phyloP scores from a whole-genome alignment of 2,329 filamentous ascomycete genomes.

The Aureobasidium sp. region DNA sequence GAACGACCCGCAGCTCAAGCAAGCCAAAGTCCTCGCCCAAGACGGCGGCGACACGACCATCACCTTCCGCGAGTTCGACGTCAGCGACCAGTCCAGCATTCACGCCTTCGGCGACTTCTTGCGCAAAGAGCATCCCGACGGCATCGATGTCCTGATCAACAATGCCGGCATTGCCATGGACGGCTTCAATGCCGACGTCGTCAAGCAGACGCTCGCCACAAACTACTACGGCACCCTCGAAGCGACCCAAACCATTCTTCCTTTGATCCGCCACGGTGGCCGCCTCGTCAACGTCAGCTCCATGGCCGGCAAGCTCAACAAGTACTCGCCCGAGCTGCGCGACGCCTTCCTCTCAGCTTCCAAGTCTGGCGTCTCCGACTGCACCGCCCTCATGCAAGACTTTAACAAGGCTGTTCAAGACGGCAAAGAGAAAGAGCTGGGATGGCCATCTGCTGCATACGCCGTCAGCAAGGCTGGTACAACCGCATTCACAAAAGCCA shows the following conservation, averaged over 20 bases:
- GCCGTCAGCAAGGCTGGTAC: constrained; percentile 35
- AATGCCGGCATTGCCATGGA: constrained; percentile 46
- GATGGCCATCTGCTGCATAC: constrained; percentile 47
- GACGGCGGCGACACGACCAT: constrained; percentile 42
- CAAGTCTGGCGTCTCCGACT: constrained; percentile 35
- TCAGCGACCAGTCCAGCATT: constrained; percentile 41
- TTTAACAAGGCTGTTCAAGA: constrained; percentile 42
- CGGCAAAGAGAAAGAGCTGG: constrained; percentile 40
- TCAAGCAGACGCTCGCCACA: constrained; percentile 42
- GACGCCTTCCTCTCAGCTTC: constrained; percentile 36
- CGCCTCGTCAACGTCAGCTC: constrained; percentile 47
- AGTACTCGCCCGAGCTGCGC: constrained; percentile 40
- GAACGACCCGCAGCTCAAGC: constrained; percentile 38
- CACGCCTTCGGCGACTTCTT: constrained; percentile 36
- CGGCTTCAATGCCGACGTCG: constrained; percentile 42
- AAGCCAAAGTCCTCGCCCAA: constrained; percentile 39
- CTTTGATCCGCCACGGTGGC: constrained; percentile 38
- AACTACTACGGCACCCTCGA: constrained; percentile 50
- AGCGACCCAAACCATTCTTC: constrained; percentile 39
- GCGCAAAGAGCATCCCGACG: constrained; percentile 39
- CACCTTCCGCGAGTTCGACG: constrained; percentile 43
- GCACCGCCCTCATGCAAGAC: constrained; percentile 43
- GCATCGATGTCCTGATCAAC: constrained; percentile 49
- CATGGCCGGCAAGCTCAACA: constrained; percentile 38
- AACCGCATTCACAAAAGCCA: constrained; percentile 30